Evolutionary conservation across 192 early-diverging fungal genomes (phyloP).

Genomic region (Lobulomyces angularis): DNA sequence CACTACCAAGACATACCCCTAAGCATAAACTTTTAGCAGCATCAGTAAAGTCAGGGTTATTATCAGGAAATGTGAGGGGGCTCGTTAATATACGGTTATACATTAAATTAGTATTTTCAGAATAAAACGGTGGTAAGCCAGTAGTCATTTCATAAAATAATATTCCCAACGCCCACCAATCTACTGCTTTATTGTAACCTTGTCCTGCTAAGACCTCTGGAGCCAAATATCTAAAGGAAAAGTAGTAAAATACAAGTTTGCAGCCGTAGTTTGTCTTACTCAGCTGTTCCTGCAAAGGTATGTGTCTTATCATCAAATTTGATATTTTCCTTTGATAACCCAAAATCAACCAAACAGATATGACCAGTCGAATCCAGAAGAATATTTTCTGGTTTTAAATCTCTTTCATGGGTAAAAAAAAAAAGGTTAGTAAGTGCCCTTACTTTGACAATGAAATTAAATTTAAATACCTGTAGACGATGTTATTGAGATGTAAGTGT

Average conservation of each 20-base stretch:
- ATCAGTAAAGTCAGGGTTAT: constrained; percentile 24
- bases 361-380: constrained; percentile 53
- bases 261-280: constrained; percentile 10
- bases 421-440: neutral
- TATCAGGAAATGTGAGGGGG: constrained; percentile 34
- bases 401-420: constrained; percentile 6
- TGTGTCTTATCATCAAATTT: constrained; percentile 30
- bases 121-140: constrained; percentile 52
- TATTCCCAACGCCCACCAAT: constrained; percentile 77
- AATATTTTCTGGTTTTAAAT: constrained; percentile 41
- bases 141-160: constrained; percentile 57
- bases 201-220: constrained; percentile 66
- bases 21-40: constrained; percentile 25
- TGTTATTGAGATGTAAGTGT: constrained; percentile 51
- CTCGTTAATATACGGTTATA: constrained; percentile 47
- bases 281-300: constrained; percentile 37
- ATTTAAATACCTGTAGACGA: constrained; percentile 51
- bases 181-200: constrained; percentile 59
- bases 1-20: constrained; percentile 21
- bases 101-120: constrained; percentile 42
- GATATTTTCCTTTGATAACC: constrained; percentile 58
- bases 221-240: constrained; percentile 61
- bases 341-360: constrained; percentile 64
- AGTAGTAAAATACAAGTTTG: constrained; percentile 18
- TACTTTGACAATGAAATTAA: no score